Conservation (phyloP, 306 rosid genomes). For the Quercus gilva region DNA sequence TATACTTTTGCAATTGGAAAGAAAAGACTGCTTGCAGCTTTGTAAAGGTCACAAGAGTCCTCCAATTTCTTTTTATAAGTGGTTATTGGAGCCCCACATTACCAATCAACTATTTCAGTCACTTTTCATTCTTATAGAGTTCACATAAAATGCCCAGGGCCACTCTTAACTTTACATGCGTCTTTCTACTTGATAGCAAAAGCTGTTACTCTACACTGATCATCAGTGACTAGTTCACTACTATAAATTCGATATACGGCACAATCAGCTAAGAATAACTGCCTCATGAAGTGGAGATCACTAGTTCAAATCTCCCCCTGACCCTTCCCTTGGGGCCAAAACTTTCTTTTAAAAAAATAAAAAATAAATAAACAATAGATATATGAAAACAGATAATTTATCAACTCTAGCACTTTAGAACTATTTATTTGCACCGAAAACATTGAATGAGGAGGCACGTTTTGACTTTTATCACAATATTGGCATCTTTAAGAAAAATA, state of each 20-base stretch:
- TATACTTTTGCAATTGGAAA: not conserved
- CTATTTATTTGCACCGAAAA: not conserved
- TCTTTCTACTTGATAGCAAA: not conserved
- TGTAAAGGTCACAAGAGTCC: not conserved
- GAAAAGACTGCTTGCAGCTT: not conserved
- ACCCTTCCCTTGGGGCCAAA: too few relatives aligned
- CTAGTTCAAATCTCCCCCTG: too few relatives aligned
- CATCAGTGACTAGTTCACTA: not conserved
- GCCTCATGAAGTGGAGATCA: too few relatives aligned
- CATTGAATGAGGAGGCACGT: not conserved
- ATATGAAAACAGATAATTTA: not conserved
- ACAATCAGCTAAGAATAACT: too few relatives aligned
- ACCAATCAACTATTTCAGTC: not conserved
- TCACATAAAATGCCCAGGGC: not conserved
- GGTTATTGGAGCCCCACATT: not conserved
- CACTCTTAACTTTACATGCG: not conserved
- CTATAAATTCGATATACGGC: not conserved
- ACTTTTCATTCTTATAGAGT: not conserved
- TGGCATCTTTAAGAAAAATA: not conserved
- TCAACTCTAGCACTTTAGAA: not conserved
- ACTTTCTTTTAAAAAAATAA: too few relatives aligned
- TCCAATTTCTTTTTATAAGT: too few relatives aligned
- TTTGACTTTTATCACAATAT: not conserved
- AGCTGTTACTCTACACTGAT: not conserved
- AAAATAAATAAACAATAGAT: too few relatives aligned